Conservation (phyloP, 2,329 filamentous ascomycete species). For the Diaporthe helianthi region DNA sequence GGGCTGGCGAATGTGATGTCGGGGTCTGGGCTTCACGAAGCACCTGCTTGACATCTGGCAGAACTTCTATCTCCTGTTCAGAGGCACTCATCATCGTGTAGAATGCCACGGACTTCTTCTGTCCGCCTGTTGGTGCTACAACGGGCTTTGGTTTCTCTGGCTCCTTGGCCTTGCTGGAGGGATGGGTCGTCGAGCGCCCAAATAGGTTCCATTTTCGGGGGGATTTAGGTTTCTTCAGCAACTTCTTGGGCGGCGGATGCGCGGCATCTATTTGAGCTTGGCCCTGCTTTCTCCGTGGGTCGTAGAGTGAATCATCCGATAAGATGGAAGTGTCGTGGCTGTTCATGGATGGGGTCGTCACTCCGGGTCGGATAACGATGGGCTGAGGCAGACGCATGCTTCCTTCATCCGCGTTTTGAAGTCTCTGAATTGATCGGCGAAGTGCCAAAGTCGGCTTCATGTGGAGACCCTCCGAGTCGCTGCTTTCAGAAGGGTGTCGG, state of each 20-base stretch:
- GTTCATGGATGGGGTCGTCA: slow-evolving; percentile 56
- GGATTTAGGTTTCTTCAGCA: slow-evolving; percentile 61
- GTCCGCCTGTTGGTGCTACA: slow-evolving; percentile 56
- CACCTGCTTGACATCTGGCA: slow-evolving; percentile 54
- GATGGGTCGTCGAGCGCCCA: slow-evolving; percentile 58
- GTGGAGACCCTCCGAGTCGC: slow-evolving; percentile 57
- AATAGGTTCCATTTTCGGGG: slow-evolving; percentile 71
- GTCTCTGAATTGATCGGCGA: slow-evolving; percentile 61
- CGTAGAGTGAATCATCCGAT: slow-evolving; percentile 61
- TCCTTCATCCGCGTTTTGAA: slow-evolving; percentile 52
- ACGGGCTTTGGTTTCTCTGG: slow-evolving; percentile 50
- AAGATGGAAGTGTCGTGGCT: slow-evolving; percentile 64
- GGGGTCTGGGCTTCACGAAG: slow-evolving; percentile 57
- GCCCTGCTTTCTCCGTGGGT: slow-evolving; percentile 48
- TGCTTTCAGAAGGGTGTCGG: slow-evolving; percentile 62
- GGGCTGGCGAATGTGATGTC: slow-evolving; percentile 29
- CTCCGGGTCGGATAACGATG: slow-evolving; percentile 52
- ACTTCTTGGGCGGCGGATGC: slow-evolving; percentile 55
- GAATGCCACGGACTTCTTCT: slow-evolving; percentile 62
- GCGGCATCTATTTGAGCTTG: slow-evolving; percentile 41
- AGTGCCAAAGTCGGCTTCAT: slow-evolving; percentile 62
- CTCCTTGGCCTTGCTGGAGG: slow-evolving; percentile 47
- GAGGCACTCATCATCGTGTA: slow-evolving; percentile 69
- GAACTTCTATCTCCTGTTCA: slow-evolving; percentile 55
- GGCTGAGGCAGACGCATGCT: slow-evolving; percentile 59